These are phyloP conservation scores for Tuber microsphaerosporum DNA, from an alignment of 495 filamentous ascomycete genomes.

Conservation along the genomic window DNA sequence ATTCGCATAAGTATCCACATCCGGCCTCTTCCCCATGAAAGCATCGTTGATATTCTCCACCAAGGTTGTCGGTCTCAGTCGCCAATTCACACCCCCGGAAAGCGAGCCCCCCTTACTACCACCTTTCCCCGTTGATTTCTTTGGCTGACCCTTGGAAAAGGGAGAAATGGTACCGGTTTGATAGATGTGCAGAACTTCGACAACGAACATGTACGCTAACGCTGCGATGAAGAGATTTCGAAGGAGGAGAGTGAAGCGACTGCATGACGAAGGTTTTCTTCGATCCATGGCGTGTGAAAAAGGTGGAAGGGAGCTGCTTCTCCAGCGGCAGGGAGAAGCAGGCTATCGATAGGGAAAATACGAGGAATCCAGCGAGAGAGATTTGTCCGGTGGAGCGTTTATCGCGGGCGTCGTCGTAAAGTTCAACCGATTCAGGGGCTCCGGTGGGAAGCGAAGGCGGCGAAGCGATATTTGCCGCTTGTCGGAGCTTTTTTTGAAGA, in stretches of 20 bases:
- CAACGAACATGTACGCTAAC: slow-evolving; percentile 41
- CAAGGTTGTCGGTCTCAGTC: slow-evolving; percentile 48
- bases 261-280: slow-evolving; percentile 36
- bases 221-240: slow-evolving; percentile 44
- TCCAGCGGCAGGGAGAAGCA: slow-evolving; percentile 28
- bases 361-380: slow-evolving; percentile 5
- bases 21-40: slow-evolving; percentile 48
- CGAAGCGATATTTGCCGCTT: background rate
- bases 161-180: slow-evolving; percentile 41
- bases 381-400: background rate
- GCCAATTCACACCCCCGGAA: slow-evolving; percentile 47
- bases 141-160: slow-evolving; percentile 31
- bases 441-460: background rate
- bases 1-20: slow-evolving; percentile 51
- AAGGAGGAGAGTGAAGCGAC: slow-evolving; percentile 41
- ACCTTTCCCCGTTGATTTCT: slow-evolving; percentile 14
- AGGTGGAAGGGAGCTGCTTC: slow-evolving; percentile 9
- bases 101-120: slow-evolving; percentile 36
- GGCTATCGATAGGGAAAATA: background rate
- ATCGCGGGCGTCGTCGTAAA: background rate
- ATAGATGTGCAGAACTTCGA: slow-evolving; percentile 40
- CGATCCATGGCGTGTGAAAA: slow-evolving; percentile 29
- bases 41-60: slow-evolving; percentile 47
- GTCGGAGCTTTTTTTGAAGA: background rate
- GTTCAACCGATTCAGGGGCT: background rate